Percentiles rank a stretch among this genome's conserved stretches.
These are phyloP conservation scores for Debaryomyces sp. DNA, from an alignment of 1,139 yeast genomes.

Conservation along the genomic window DNA sequence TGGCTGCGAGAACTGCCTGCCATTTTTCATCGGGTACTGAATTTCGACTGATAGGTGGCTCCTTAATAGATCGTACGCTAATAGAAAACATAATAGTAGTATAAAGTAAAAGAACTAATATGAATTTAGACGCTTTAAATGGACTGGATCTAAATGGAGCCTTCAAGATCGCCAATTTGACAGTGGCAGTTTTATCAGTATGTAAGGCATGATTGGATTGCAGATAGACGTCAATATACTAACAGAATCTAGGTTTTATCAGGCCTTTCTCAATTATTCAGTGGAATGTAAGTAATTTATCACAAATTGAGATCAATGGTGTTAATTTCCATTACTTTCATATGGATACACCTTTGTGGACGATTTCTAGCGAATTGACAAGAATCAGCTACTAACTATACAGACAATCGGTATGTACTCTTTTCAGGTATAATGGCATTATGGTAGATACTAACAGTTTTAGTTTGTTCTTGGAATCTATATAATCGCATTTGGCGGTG, in stretches of 20 bases:
- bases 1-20: slow-evolving; percentile 5
- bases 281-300: slow-evolving; percentile 50
- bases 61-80: neutral
- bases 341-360: neutral
- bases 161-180: slow-evolving; percentile 65
- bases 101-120: slow-evolving; percentile 9
- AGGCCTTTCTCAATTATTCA: slow-evolving; percentile 62
- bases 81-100: slow-evolving; percentile 36
- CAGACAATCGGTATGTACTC: slow-evolving; percentile 21
- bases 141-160: slow-evolving; percentile 48
- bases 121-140: slow-evolving; percentile 28
- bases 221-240: slow-evolving; percentile 14
- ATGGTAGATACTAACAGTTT: neutral
- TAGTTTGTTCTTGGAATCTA: slow-evolving; percentile 59
- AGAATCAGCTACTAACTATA: neutral
- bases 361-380: neutral
- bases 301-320: neutral
- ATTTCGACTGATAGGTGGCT: neutral
- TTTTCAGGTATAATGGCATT: neutral
- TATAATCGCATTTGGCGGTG: slow-evolving; percentile 56
- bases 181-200: slow-evolving; percentile 64
- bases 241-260: slow-evolving; percentile 44
- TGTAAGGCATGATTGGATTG: slow-evolving; percentile 21
- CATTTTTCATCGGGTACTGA: slow-evolving; percentile 2
- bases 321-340: neutral